phyloP scores from a whole-genome alignment of 345 rosid species.

The Gossypium australe region DNA sequence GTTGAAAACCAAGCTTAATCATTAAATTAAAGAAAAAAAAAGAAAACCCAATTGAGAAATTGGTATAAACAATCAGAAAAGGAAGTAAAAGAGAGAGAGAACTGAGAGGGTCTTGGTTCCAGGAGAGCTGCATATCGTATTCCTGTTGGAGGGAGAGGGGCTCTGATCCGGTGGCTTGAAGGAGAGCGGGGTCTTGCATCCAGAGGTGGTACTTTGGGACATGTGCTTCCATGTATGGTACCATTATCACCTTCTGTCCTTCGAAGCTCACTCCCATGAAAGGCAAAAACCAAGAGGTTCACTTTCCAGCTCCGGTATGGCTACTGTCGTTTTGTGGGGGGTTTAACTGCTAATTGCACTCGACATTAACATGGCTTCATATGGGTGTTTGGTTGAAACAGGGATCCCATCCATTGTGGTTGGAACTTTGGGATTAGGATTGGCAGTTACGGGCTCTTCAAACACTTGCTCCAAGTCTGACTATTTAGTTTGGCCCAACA shows the following conservation, averaged over 20 bases:
- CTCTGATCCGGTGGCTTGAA: constrained; percentile 83
- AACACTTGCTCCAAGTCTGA: no score
- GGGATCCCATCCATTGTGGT: no score
- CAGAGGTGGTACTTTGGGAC: constrained; percentile 76
- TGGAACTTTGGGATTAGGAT: no score
- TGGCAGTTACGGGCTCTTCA: no score
- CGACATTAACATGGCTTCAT: no score
- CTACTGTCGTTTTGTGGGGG: no score
- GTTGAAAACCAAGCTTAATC: constrained; percentile 24
- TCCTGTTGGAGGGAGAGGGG: constrained; percentile 80
- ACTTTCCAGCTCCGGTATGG: no score
- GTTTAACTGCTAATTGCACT: no score
- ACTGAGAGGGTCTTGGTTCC: constrained; percentile 93
- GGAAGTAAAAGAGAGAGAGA: neutral
- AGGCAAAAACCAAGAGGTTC: no score
- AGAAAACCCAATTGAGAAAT: neutral
- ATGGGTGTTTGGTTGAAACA: no score
- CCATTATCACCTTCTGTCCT: constrained; percentile 69
- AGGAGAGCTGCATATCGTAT: constrained; percentile 75
- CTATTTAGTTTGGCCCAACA: no score
- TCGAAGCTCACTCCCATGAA: constrained; percentile 56
- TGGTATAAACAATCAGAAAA: neutral
- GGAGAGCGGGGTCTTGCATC: constrained; percentile 89
- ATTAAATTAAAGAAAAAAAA: constrained; percentile 7
- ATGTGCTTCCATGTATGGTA: constrained; percentile 77